Base-by-base conservation (phyloP, 345 rosid species). In the Odontarrhena argentea region DNA sequence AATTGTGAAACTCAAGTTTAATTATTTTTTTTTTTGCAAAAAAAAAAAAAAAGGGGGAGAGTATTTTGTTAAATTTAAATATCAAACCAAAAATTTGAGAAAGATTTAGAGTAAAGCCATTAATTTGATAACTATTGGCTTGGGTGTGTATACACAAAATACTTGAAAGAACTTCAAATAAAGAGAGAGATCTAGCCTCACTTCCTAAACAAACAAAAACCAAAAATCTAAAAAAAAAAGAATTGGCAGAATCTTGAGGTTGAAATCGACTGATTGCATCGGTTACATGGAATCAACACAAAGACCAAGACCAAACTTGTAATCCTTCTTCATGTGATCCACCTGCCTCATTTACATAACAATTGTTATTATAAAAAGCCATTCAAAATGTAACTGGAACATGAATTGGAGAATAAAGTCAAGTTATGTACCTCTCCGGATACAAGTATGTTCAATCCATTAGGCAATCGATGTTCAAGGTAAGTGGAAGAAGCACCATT, bases 271-370 rank as follows among this genome's bases (percentile, higher is more conserved):
- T 13, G 9, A 3, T 49, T 25, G 46, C 6, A 12, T 1, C 40
- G 24, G 7, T 24, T 11, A 0, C 2, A 34, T 45, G 43, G 38
- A 22, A 46, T 76, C 71, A 1, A 82, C 77, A 1, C 88, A 83
- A 80, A 92, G 69, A 62, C 96, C 98, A 15, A 89, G 81, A 13
- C 98, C 98, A 30, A 92, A 92, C 63, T 86, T 89, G 93, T 87
- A 89, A 74, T 92, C 96, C 67, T 82, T 84, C 91, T 84, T 87
- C 84, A 47, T 76, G 70, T 92, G 96, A 81, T 89, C 96, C 37
- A 89, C 15, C 98, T 92, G 95, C 76, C 82, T 68, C 38, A 51
- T 32, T 69, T 5, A 32, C 36, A 32, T 13, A 60, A 34, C 60
- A 30, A 63, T 15, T 36, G 28, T 5, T 7, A 18, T 11, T 22